Evolutionary conservation across 1,139 yeast genomes (phyloP).

Genomic region (Kodamaea arcana): DNA sequence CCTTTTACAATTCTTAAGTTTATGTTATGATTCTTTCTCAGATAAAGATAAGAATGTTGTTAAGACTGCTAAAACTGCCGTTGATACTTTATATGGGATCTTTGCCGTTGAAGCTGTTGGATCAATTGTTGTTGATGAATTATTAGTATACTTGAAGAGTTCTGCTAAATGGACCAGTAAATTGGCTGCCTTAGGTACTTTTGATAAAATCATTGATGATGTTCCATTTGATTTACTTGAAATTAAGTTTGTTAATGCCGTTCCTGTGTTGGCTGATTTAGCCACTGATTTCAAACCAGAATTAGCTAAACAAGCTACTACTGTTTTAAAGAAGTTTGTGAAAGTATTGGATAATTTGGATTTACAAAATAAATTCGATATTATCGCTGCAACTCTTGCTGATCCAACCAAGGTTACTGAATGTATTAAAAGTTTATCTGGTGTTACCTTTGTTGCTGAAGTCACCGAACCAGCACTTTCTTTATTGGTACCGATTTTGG

Average conservation of each 20-base stretch:
- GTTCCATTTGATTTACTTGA: conserved; percentile 86
- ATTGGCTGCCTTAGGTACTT: conserved; percentile 66
- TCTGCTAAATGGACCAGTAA: conserved; percentile 95
- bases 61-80: conserved; percentile 72
- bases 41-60: conserved; percentile 86
- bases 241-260: conserved; percentile 67
- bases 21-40: conserved; percentile 61
- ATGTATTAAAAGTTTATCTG: conserved; percentile 83
- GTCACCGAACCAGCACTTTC: conserved; percentile 95
- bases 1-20: conserved; percentile 52
- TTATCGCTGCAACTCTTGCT: conserved; percentile 83
- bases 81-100: conserved; percentile 62
- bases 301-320: conserved; percentile 79
- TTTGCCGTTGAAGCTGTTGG: conserved; percentile 81
- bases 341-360: conserved; percentile 88
- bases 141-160: conserved; percentile 62
- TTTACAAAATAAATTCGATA: conserved; percentile 77
- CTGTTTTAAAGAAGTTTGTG: conserved; percentile 67
- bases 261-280: conserved; percentile 83
- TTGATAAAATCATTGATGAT: conserved; percentile 73
- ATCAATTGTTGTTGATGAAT: conserved; percentile 57
- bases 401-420: conserved; percentile 86
- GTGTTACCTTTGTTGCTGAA: conserved; percentile 97
- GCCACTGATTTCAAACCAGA: conserved; percentile 97
- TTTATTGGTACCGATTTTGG: conserved; percentile 85